Conservation (phyloP, 1,284 basidiomycete genomes). For the Trichosporon sp. region DNA sequence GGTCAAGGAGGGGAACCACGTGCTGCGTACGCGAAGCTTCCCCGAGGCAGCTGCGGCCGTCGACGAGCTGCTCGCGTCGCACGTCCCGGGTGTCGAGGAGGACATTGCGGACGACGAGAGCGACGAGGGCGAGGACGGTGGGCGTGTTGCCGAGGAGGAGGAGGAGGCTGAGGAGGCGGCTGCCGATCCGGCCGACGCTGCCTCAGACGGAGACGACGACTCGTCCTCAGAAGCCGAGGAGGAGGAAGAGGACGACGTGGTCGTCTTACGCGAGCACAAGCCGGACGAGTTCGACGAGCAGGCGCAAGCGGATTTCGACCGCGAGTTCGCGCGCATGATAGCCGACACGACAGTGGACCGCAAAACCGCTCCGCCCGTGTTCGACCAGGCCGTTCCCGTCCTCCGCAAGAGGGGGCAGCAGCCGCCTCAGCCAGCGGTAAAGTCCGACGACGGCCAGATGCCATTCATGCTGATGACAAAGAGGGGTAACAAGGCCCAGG, state of each 20-base stretch:
- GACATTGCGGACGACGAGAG: slow-evolving; percentile 84
- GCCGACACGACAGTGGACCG: slow-evolving; percentile 79
- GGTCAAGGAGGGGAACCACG: slow-evolving; percentile 29
- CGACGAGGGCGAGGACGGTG: slow-evolving; percentile 18
- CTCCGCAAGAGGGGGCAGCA: slow-evolving; percentile 63
- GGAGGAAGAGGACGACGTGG: slow-evolving; percentile 67
- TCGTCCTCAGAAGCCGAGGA: slow-evolving; percentile 28
- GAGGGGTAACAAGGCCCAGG: slow-evolving; percentile 90
- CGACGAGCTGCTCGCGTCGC: slow-evolving; percentile 79
- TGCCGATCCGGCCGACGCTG: background rate
- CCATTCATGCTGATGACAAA: slow-evolving; percentile 92
- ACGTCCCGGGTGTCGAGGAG: slow-evolving; percentile 66
- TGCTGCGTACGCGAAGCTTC: slow-evolving; percentile 67
- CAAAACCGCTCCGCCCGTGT: slow-evolving; percentile 77
- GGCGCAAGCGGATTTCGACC: slow-evolving; percentile 89
- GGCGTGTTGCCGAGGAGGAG: slow-evolving; percentile 66
- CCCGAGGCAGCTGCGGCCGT: slow-evolving; percentile 83
- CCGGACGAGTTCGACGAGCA: slow-evolving; percentile 65
- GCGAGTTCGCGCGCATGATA: slow-evolving; percentile 93
- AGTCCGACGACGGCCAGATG: slow-evolving; percentile 62
- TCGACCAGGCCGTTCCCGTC: slow-evolving; percentile 74
- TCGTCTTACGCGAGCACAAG: slow-evolving; percentile 61
- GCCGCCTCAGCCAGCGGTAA: background rate
- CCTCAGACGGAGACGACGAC: background rate
- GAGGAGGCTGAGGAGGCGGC: slow-evolving; percentile 18